Base-by-base conservation (phyloP, 2,329 filamentous ascomycete genomes). In the Calonectria crousiana region DNA sequence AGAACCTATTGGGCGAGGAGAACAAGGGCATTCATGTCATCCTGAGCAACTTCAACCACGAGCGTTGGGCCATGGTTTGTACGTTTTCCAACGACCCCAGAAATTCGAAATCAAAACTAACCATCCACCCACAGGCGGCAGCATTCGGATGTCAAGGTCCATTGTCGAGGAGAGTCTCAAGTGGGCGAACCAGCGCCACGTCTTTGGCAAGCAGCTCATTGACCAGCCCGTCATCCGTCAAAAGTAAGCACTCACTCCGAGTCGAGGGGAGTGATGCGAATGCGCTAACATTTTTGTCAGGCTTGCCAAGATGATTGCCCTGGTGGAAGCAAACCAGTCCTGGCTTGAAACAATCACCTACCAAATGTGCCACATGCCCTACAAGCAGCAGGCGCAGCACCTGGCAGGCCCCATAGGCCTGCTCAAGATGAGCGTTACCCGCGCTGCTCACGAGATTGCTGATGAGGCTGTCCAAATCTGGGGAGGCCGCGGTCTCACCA, bases 301-400 rank as follows among this genome's bases (percentile, higher is more conserved):
- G 16, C 91, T 97, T 72, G 95, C 95, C 74, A 95, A 94, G 83
- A 96, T 97, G 94, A 97, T 97, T 78, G 91, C 94, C 4, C 91
- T 94, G 66, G 90, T 92, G 77, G 95, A 97, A 84, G 89, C 94
- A 18, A 93, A 94, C 84, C 95, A 97, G 84, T 90, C 95, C n/a
- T 97, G 94, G 94, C 90, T 97, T 64, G 95, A 97, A 84, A 91
- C 90, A 47, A 92, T 97, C 81, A 95, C 95, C n/a, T 95, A 95
- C 87, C 95, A 97, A 83, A 97, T 97, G 95, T 93, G 90, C 86
- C 89, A 95, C 83, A 95, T 97, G 93, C 90, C 90, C 41, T 96
- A 97, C 85, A 88, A 90, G 67, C 86, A 96, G 82, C 95, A 97
- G 84, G 88, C 93, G 28, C 91, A 91, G 81, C 89, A 93, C 79